Evolutionary conservation across 179 eudicot genomes (phyloP), one percentile per base, ranked within the genome.

Genomic region (Spinacia oleracea): DNA sequence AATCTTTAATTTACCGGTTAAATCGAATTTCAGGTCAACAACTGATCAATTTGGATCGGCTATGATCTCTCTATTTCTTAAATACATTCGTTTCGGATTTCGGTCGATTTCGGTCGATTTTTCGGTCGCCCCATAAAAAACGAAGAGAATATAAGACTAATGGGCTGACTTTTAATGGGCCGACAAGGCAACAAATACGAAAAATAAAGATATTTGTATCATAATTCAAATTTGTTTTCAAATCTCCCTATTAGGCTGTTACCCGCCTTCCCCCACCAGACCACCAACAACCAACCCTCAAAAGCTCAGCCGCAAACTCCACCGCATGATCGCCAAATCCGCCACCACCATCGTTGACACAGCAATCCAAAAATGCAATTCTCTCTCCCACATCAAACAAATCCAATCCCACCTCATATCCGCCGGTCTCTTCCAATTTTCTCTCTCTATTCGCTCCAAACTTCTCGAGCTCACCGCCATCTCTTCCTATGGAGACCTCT

Each of bases 381-480:
- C 91, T 16, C 75, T 91, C 32, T 73, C 91, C 0, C 91, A 85
- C 73, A 75, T 89, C 85, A 89, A 89, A 58, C 93, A 90, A 73
- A 81, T 89, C 75, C 97, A 88, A 63, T 83, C 94, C 42, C 89
- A 89, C 78, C 87, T 93, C 83, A 80, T 89, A 9, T 79, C 83
- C 84, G 75, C 97, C 74, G 91, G 90, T 72, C 81, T 84, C 45
- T 86, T 90, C 88, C 86, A 79, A 15, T 75, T 64, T 74, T 59
- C 84, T 43, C 78, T 80, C 80, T 56, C 75, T 77, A 76, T 71
- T 50, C 80, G 90, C 83, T 72, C 87, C 51, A 92, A 90, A 42
- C 91, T 93, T 75, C 85, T 93, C 69, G 89, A 89, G 43, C 81
- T 86, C 85, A 78, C 90, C 77, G 87, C 94, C 80, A 77, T 87